Evolutionary conservation across 2,329 filamentous ascomycete species (phyloP), one percentile per base, ranked within the genome.

Genomic region (Apiospora koreana): DNA sequence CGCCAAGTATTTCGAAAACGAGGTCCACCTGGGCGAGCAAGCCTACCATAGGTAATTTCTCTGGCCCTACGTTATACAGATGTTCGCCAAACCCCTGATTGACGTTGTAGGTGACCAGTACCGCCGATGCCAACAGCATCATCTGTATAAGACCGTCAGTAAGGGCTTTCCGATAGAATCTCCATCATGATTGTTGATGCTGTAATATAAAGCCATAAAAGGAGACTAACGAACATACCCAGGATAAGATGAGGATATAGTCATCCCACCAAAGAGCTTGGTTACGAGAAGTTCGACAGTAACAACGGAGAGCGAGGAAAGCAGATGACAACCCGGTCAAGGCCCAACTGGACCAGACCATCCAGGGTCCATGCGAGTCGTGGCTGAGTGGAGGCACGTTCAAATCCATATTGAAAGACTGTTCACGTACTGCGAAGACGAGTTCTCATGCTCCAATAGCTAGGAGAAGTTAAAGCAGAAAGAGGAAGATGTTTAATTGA

Each of bases 221-320:
- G 25, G 3, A 58, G 6, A 21, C 18, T 10, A 5, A 31, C 9
- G 12, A 69, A 69, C 73, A 21, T 72, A 78, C 76, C 72, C 72
- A 78, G 23, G 77, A 71, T 38, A 73, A 68, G 38, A 78, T 68
- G 10, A 78, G 69, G 3, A 78, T 68, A 21, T 74, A 75, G 67
- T 78, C 77, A 43, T 77, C 77, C 76, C 76, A 78, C 76, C 76
- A 78, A 9, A 77, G 45, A 43, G 21, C 38, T 35, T 25, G 23
- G 65, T 67, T 67, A 18, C 21, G 45, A 23, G 42, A 18, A 21
- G 38, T 7, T 23, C 65, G 42, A 41, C 42, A 46, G 43, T 67
- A 67, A 46, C 43, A 21, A 4, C 65, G 25, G 8, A 46, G 12
- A 3, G 14, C 45, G 21, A 67, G 42, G 45, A 67, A 50, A 10